These are phyloP conservation scores for Diaporthe citrichinensis DNA, from an alignment of 2,329 filamentous ascomycete species.

Conservation along the genomic window DNA sequence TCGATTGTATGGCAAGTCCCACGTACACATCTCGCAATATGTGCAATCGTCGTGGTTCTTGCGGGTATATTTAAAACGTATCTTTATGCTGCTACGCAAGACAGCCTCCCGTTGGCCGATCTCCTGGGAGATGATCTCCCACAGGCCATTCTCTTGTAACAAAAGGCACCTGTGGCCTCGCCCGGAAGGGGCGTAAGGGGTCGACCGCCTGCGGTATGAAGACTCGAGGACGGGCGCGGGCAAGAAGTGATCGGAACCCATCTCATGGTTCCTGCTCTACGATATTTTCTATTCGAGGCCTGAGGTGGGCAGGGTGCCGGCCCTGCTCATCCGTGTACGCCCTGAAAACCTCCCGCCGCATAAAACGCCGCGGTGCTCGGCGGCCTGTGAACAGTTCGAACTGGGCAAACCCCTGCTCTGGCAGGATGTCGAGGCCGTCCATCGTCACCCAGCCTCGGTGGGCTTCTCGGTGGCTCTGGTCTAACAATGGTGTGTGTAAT, in stretches of 20 bases:
- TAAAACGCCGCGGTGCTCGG: slow-evolving; percentile 76
- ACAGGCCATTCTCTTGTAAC: background rate
- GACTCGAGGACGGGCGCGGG: background rate
- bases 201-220: slow-evolving; percentile 6
- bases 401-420: slow-evolving; percentile 85
- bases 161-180: background rate
- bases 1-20: slow-evolving; percentile 2
- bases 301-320: slow-evolving; percentile 56
- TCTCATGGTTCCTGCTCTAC: slow-evolving; percentile 56
- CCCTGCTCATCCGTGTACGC: slow-evolving; percentile 61
- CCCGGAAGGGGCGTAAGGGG: background rate
- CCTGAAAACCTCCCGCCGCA: slow-evolving; percentile 75
- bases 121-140: background rate
- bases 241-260: background rate
- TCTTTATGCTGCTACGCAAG: background rate
- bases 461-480: slow-evolving; percentile 73
- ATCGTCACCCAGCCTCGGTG: slow-evolving; percentile 80
- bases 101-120: background rate
- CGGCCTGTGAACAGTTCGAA: slow-evolving; percentile 86
- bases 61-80: slow-evolving; percentile 1
- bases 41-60: slow-evolving; percentile 5
- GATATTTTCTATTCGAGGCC: slow-evolving; percentile 57
- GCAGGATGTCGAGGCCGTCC: slow-evolving; percentile 81
- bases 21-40: background rate
- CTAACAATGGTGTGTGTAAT: slow-evolving; percentile 78